A percentile compares a stretch with the other conserved stretches of the same genome.
Evolutionary conservation across 225 moss, liverwort and hornwort genomes (phyloP).

Genomic region (Marchantia paleacea): DNA sequence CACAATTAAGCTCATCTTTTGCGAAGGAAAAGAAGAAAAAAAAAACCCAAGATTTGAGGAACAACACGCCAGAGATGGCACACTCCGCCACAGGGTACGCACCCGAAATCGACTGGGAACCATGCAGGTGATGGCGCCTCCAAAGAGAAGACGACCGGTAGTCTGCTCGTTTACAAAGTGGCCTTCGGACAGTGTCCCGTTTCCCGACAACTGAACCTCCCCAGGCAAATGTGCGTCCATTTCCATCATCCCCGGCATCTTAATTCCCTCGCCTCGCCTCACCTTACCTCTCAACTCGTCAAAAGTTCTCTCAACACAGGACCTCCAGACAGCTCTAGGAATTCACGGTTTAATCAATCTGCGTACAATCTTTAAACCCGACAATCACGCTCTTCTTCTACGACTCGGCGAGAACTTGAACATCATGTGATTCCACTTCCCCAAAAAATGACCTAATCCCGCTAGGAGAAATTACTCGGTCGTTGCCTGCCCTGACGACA

Average conservation of each 20-base stretch:
- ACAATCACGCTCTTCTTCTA: too few species aligned
- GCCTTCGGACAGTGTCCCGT: background rate
- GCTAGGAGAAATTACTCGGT: too few species aligned
- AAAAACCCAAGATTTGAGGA: background rate
- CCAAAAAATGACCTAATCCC: too few species aligned
- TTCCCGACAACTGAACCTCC: background rate
- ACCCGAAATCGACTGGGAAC: conserved; percentile 62
- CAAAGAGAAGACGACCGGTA: conserved; percentile 53
- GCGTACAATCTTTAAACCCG: too few species aligned
- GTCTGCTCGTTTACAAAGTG: background rate
- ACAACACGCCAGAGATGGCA: background rate
- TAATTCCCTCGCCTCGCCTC: too few species aligned
- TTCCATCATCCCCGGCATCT: conserved; percentile 6
- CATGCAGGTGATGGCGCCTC: conserved; percentile 67
- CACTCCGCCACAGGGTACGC: background rate
- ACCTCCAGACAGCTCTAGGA: too few species aligned
- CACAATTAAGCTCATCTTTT: background rate
- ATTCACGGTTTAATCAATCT: too few species aligned
- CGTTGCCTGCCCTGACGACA: too few species aligned
- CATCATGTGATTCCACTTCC: too few species aligned
- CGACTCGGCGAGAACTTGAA: too few species aligned
- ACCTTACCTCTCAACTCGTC: too few species aligned
- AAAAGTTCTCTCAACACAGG: too few species aligned
- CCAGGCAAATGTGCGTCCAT: background rate
- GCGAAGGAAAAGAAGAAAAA: background rate